phyloP scores from a whole-genome alignment of 2,329 filamentous ascomycete genomes.

The Seiridium unicorne region DNA sequence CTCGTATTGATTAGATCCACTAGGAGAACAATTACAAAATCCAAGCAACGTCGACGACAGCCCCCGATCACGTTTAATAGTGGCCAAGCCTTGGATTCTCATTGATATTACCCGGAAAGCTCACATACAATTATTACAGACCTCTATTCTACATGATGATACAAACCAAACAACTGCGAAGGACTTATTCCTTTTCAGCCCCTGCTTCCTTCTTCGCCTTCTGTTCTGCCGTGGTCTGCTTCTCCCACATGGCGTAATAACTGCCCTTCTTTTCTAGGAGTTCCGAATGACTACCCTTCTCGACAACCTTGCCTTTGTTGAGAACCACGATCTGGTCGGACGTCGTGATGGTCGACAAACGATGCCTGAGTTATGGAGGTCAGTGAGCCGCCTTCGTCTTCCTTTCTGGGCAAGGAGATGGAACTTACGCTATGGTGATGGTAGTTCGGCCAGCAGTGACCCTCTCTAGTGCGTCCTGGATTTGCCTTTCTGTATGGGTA shows the following conservation, averaged over 20 bases:
- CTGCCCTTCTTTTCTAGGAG: slow-evolving; percentile 42
- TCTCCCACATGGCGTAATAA: slow-evolving; percentile 53
- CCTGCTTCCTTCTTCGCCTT: slow-evolving; percentile 27
- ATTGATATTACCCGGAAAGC: no score
- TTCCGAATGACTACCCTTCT: slow-evolving; percentile 48
- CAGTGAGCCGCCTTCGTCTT: not conserved
- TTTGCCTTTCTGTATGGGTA: slow-evolving; percentile 57
- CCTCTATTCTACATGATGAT: no score
- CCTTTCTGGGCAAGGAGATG: not conserved
- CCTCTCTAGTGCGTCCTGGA: slow-evolving; percentile 51
- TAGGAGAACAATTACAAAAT: no score
- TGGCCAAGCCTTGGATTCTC: no score
- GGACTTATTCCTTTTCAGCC: not conserved
- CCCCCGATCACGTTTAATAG: no score
- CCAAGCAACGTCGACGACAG: no score
- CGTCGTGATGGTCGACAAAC: slow-evolving; percentile 55
- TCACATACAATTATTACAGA: no score
- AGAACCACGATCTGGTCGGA: slow-evolving; percentile 56
- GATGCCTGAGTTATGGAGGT: slow-evolving; percentile 36
- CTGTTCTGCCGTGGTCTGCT: slow-evolving; percentile 43
- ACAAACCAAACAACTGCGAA: not conserved
- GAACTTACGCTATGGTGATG: slow-evolving; percentile 46
- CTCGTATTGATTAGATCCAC: no score
- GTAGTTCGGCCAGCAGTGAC: slow-evolving; percentile 49
- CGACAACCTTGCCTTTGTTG: slow-evolving; percentile 47